Base-by-base conservation (phyloP, 2,329 filamentous ascomycete species). In the Apiospora saccharicola region DNA sequence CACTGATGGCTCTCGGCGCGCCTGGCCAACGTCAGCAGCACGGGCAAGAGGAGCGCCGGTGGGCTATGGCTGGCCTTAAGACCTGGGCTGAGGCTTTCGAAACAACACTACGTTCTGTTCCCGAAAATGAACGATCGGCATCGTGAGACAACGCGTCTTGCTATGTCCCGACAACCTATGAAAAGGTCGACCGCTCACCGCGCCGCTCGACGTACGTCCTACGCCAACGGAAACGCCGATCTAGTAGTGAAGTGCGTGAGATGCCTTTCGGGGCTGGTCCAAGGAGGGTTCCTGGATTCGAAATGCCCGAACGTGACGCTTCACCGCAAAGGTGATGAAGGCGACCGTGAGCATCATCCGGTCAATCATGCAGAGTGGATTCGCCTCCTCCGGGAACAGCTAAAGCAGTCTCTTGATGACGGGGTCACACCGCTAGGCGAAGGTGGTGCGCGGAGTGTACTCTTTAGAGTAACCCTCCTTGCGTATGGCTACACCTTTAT, bases 31-130 rank as follows among this genome's bases (percentile, higher is more conserved):
- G 34, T 37, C 34, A 37, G 34, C 34, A 37, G 34, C 34, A 37
- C 34, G 34, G 34, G 34, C 34, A 37, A 37, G 47, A 24, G 19
- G 16, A 19, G 47, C 34, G 34, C 34, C 34, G 34, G 34, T 4
- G 34, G 53, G 24, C n/a, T n/a, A 3, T 71, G 6, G 43, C 24
- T 6, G 30, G 44, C 10, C 67, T 77, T 13, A 71, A 61, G 19
- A 76, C 43, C n/a, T 80, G 74, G 76, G 41, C 57, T 3, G 74
- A 77, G 69, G 78, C 80, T 61, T 79, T 79, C 53, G 74, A 79
- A 46, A 75, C 46, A 12, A 78, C 72, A 6, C 72, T 76, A 14
- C 76, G 68, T 10, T 78, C 74, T 4, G 75, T 79, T 72, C 76
- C 75, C 26, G 72, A 69, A 14, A 67, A 69, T 30, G 72, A 78